phyloP scores from a whole-genome alignment of 1,139 yeast species.

The Suhomyces bolitotheri region DNA sequence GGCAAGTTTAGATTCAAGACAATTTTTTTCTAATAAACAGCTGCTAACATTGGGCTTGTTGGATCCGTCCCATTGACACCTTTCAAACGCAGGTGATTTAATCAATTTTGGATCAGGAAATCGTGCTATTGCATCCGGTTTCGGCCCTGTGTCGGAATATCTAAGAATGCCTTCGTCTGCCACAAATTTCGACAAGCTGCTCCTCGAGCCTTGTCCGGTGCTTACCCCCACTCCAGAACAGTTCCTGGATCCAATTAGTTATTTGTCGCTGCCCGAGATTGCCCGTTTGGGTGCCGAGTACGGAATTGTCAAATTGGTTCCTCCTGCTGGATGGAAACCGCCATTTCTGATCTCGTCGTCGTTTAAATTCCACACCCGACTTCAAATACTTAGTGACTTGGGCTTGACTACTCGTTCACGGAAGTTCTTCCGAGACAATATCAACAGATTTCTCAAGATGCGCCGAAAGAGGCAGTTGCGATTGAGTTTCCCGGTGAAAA shows the following conservation, averaged over 20 bases:
- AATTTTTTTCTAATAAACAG: not conserved
- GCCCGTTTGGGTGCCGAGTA: constrained; percentile 54
- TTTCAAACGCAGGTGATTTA: no score
- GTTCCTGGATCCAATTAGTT: constrained; percentile 62
- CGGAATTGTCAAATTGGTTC: constrained; percentile 67
- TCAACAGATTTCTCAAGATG: constrained; percentile 58
- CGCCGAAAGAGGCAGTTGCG: constrained; percentile 32
- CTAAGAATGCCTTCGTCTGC: not conserved
- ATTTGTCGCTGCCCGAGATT: constrained; percentile 53
- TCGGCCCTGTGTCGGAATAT: constrained; percentile 2
- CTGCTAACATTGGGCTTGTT: constrained; percentile 1
- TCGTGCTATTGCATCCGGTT: not conserved
- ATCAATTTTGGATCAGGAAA: not conserved
- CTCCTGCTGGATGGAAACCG: constrained; percentile 57
- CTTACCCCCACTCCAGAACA: constrained; percentile 55
- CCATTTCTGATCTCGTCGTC: constrained; percentile 52
- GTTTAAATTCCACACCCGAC: constrained; percentile 64
- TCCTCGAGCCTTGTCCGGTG: constrained; percentile 52
- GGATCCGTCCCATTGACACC: no score
- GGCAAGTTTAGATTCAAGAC: not conserved
- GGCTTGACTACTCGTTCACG: constrained; percentile 64
- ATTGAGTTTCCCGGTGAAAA: constrained; percentile 23
- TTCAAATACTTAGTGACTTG: constrained; percentile 64
- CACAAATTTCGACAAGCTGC: constrained; percentile 26
- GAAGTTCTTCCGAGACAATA: constrained; percentile 57